phyloP scores from a whole-genome alignment of 164 flowering plant species.

The Akebia trifoliata region DNA sequence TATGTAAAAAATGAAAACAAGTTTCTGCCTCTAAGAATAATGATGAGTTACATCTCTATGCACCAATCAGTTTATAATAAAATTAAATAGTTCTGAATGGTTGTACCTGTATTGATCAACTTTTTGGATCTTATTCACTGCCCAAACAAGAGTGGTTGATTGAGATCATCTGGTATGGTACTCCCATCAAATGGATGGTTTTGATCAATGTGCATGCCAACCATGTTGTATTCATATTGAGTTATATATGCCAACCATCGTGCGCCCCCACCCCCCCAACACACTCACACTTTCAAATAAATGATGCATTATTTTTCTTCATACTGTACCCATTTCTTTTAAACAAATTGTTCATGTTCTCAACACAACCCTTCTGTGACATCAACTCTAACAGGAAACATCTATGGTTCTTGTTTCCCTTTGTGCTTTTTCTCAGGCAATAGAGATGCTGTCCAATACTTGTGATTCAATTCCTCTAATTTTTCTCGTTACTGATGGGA shows the following conservation, averaged over 20 bases:
- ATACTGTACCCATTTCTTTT: neutral
- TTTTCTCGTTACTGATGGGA: conserved; percentile 84
- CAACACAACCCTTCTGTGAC: neutral
- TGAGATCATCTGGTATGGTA: too few relatives aligned
- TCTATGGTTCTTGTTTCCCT: neutral
- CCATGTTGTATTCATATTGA: too few relatives aligned
- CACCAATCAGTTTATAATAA: too few relatives aligned
- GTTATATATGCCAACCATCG: neutral
- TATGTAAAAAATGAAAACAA: too few relatives aligned
- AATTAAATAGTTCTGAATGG: too few relatives aligned
- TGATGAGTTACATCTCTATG: too few relatives aligned
- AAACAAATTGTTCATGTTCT: neutral
- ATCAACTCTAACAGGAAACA: neutral
- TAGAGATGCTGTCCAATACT: conserved; percentile 54
- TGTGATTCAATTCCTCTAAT: conserved; percentile 50
- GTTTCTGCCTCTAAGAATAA: too few relatives aligned
- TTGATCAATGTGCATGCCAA: too few relatives aligned
- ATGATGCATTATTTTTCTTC: neutral
- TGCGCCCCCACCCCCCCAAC: neutral
- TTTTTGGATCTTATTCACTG: neutral
- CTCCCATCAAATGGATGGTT: too few relatives aligned
- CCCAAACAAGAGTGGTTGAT: neutral
- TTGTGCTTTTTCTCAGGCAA: conserved; percentile 50
- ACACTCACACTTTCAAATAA: neutral
- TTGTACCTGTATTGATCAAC: neutral